These are phyloP conservation scores for Pulveroboletus sp. DNA, from an alignment of 768 basidiomycete genomes.

Conservation along the genomic window DNA sequence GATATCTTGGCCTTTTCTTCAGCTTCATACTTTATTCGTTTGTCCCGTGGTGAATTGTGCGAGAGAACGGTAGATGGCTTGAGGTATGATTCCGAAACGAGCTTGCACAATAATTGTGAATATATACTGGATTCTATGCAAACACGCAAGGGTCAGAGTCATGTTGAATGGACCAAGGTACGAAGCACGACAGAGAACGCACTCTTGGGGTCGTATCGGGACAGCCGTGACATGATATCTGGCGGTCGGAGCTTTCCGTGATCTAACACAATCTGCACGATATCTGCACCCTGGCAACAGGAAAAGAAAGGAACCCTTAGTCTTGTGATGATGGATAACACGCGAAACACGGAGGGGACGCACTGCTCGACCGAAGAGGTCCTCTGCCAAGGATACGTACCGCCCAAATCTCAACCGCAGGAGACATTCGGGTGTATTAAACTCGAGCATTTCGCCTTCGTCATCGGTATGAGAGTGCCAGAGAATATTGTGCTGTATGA, in stretches of 20 bases:
- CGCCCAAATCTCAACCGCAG: constrained; percentile 77
- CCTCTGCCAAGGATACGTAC: constrained; percentile 70
- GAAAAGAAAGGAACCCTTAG: background rate
- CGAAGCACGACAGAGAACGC: constrained; percentile 20
- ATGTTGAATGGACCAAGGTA: background rate
- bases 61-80: constrained; percentile 75
- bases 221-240: constrained; percentile 56
- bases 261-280: constrained; percentile 72
- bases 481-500: constrained; percentile 88
- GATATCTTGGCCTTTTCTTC: constrained; percentile 71
- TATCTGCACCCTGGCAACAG: constrained; percentile 56
- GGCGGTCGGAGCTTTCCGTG: constrained; percentile 81
- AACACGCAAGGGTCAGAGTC: background rate
- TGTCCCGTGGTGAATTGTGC: constrained; percentile 76
- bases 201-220: constrained; percentile 58
- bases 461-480: constrained; percentile 76
- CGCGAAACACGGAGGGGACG: constrained; percentile 22
- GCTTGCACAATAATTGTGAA: constrained; percentile 57
- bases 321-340: background rate
- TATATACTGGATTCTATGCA: constrained; percentile 39
- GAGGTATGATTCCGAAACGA: constrained; percentile 70
- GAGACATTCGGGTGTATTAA: constrained; percentile 81
- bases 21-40: constrained; percentile 71
- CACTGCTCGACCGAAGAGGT: constrained; percentile 67
- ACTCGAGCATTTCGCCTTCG: constrained; percentile 73